Percentiles rank a stretch among this genome's conserved stretches.
phyloP scores from a whole-genome alignment of 2,329 filamentous ascomycete species.

The Fusarium haematococcum region DNA sequence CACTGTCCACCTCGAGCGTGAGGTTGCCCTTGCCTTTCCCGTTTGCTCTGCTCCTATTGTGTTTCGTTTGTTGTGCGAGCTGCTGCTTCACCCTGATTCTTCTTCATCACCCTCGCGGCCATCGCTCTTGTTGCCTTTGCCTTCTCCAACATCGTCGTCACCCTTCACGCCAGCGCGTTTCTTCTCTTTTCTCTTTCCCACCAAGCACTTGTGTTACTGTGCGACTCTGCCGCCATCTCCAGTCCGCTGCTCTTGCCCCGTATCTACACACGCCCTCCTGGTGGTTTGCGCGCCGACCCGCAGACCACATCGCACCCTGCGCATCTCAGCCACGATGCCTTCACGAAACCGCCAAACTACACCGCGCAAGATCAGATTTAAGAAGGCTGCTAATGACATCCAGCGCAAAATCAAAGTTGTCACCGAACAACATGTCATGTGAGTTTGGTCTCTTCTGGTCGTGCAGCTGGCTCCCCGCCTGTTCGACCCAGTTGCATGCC shows the following conservation, averaged over 20 bases:
- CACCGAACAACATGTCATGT: slow-evolving; percentile 92
- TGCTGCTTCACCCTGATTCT: slow-evolving; percentile 4
- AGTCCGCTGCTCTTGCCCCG: background rate
- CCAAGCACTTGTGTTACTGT: slow-evolving; percentile 13
- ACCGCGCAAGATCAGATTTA: slow-evolving; percentile 23
- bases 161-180: slow-evolving; percentile 18
- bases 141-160: background rate
- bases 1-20: background rate
- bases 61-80: slow-evolving; percentile 3
- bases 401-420: slow-evolving; percentile 93
- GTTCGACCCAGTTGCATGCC: background rate
- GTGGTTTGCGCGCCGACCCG: background rate
- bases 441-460: slow-evolving; percentile 55
- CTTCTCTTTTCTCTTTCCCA: background rate
- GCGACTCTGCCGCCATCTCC: slow-evolving; percentile 3
- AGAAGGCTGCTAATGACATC: slow-evolving; percentile 50
- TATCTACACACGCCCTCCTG: slow-evolving; percentile 5
- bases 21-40: background rate
- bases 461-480: background rate
- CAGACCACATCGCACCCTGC: background rate
- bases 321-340: slow-evolving; percentile 23
- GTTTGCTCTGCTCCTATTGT: background rate
- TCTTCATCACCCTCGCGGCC: slow-evolving; percentile 1
- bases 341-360: slow-evolving; percentile 17
- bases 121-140: slow-evolving; percentile 2